These are phyloP conservation scores for Bertia moriformis DNA, from an alignment of 2,329 filamentous ascomycete species.

Conservation along the genomic window DNA sequence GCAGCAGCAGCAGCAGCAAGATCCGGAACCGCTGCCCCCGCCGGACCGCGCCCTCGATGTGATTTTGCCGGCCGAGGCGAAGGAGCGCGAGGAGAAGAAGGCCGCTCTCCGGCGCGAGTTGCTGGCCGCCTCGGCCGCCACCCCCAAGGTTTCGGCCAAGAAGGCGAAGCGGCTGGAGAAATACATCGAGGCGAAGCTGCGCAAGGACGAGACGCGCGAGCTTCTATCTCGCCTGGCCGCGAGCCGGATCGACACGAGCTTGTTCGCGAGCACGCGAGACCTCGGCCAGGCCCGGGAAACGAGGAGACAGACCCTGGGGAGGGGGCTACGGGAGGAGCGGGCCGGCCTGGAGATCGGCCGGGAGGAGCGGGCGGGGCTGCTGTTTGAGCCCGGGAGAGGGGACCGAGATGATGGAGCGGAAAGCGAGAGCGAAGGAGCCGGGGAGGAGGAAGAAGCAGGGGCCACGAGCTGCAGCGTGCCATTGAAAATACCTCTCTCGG, in stretches of 20 bases:
- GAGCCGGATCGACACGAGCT: constrained; percentile 65
- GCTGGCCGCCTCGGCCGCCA: constrained; percentile 28
- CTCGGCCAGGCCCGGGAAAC: constrained; percentile 61
- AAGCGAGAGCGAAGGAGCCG: constrained; percentile 26
- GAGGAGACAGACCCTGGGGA: constrained; percentile 52
- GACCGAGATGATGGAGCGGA: constrained; percentile 16
- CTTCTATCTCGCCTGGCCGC: constrained; percentile 70
- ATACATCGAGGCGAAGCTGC: constrained; percentile 75
- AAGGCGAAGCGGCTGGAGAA: constrained; percentile 55
- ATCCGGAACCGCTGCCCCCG: background rate
- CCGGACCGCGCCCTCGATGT: constrained; percentile 39
- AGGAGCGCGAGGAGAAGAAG: constrained; percentile 36
- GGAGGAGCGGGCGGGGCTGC: constrained; percentile 17
- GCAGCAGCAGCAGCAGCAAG: no score
- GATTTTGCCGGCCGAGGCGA: constrained; percentile 29
- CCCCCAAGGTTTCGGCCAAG: constrained; percentile 42
- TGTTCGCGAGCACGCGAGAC: constrained; percentile 64
- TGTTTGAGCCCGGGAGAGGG: no score
- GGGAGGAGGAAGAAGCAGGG: constrained; percentile 2
- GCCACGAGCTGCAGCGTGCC: constrained; percentile 1
- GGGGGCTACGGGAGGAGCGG: constrained; percentile 47
- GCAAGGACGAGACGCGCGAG: constrained; percentile 79
- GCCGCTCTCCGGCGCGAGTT: constrained; percentile 38
- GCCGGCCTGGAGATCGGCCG: constrained; percentile 44
- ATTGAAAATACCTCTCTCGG: constrained; percentile 1